Evolutionary conservation across 2,329 filamentous ascomycete species (phyloP).

Genomic region (Colletotrichum orchidophilum): DNA sequence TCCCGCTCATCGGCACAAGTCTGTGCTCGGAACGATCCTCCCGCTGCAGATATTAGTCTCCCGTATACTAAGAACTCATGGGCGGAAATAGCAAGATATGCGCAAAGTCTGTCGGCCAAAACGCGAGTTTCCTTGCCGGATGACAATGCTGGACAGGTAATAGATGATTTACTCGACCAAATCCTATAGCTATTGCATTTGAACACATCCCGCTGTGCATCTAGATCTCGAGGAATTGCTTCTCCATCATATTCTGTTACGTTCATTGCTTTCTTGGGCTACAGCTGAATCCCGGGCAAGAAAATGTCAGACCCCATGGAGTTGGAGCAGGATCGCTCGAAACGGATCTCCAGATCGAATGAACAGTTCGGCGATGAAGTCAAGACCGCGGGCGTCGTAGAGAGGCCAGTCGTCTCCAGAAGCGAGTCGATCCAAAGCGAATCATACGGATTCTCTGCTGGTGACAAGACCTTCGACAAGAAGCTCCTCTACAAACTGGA

Average conservation of each 20-base stretch:
- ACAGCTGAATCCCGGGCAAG: background rate
- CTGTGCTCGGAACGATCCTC: background rate
- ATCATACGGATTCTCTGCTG: background rate
- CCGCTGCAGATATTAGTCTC: background rate
- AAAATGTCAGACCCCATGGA: background rate
- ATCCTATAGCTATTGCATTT: background rate
- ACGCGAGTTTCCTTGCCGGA: background rate
- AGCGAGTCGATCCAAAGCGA: constrained; percentile 1
- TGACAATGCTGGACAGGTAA: background rate
- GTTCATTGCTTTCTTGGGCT: no score
- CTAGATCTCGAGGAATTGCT: background rate
- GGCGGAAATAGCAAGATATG: background rate
- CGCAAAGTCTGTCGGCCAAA: background rate
- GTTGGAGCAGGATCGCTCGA: background rate
- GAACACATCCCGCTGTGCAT: background rate
- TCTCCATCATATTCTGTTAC: background rate
- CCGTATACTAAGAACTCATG: background rate
- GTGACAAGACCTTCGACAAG: constrained; percentile 4
- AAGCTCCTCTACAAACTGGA: constrained; percentile 43
- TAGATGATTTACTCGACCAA: background rate
- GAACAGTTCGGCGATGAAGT: background rate
- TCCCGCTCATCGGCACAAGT: background rate
- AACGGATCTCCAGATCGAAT: constrained; percentile 3
- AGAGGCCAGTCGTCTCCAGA: background rate
- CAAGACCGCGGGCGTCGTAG: background rate